phyloP scores from a whole-genome alignment of 495 filamentous ascomycete genomes.

The Daldinia decipiens region DNA sequence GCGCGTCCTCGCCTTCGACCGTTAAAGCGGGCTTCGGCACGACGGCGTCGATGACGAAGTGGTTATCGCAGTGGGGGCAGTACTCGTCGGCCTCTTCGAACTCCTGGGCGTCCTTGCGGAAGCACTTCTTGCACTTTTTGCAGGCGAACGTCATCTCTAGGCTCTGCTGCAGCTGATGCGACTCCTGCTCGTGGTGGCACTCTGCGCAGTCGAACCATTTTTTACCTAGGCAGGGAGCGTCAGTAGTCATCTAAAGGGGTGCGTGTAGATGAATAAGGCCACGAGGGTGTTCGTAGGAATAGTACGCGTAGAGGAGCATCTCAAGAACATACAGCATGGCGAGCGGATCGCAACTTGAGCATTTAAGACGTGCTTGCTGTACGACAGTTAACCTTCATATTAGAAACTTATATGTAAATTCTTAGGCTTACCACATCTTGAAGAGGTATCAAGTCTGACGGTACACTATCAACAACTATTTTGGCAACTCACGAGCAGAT shows the following conservation, averaged over 20 bases:
- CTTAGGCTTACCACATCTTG: constrained; percentile 43
- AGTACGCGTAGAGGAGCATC: background rate
- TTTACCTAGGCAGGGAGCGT: constrained; percentile 64
- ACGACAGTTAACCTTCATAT: constrained; percentile 7
- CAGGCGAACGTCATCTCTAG: constrained; percentile 94
- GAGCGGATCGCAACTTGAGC: constrained; percentile 96
- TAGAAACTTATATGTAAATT: background rate
- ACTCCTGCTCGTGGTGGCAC: constrained; percentile 85
- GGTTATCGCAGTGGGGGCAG: constrained; percentile 99
- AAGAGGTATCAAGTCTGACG: constrained; percentile 2
- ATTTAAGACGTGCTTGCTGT: constrained; percentile 94
- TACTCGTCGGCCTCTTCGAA: constrained; percentile 99
- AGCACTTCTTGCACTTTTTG: constrained; percentile 98
- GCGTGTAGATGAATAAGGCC: background rate
- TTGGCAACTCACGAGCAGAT: constrained; percentile 5
- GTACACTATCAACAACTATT: background rate
- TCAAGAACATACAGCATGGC: constrained; percentile 79
- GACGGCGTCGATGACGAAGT: constrained; percentile 90
- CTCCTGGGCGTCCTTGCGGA: constrained; percentile 89
- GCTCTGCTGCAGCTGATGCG: constrained; percentile 77
- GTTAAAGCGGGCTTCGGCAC: constrained; percentile 81
- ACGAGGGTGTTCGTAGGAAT: background rate
- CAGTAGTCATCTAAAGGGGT: background rate
- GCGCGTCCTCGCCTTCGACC: constrained; percentile 89
- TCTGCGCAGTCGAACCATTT: constrained; percentile 99